Evolutionary conservation across 1,284 basidiomycete genomes (phyloP), one percentile per base, ranked within the genome.

Genomic region (Malassezia psittaci): DNA sequence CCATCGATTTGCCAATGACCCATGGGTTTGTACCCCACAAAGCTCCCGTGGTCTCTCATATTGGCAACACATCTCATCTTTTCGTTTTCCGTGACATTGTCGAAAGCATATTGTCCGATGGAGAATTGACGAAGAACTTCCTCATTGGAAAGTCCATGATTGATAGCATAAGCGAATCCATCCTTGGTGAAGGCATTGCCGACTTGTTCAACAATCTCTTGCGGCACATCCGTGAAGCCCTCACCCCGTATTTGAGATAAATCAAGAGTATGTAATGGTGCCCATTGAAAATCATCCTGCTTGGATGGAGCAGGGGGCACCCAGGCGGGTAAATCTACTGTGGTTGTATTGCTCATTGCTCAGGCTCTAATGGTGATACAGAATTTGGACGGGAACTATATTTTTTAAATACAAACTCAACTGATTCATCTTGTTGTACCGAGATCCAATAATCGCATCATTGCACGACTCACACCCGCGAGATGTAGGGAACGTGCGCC

Each of bases 11-110:
- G 66, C 76, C 77, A 77, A 65, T 77, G 77, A 2, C 77, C 77
- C 54, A 74, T 75, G 50, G 76, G 75, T 59, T 78, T 78, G 75
- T 78, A 78, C 0, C 77, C 72, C n/a, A 70, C 66, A 39, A 74
- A 74, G 35, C 46, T 53, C 0, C 77, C 72, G 0, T 59, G 64
- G 7, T 53, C 18, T 15, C 68, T 43, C 39, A 74, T 74, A 46
- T 70, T 65, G 2, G 72, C 72, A 41, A 69, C 61, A 63, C 62
- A 69, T 42, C 52, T 51, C 13, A 60, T 55, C 59, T 74, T 74
- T 54, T 74, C 68, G 11, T 50, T 60, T 21, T 66, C 63, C 4
- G 53, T 48, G 0, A 74, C 64, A 32, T 57, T 57, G 46, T 71
- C 62, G 52, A 74, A 72, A 9, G 64, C 70, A 51, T 66, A 67